Evolutionary conservation across 169 alveolate genomes (phyloP), one percentile per base, ranked within the genome.

Genomic region (Plasmodium gonderi): DNA sequence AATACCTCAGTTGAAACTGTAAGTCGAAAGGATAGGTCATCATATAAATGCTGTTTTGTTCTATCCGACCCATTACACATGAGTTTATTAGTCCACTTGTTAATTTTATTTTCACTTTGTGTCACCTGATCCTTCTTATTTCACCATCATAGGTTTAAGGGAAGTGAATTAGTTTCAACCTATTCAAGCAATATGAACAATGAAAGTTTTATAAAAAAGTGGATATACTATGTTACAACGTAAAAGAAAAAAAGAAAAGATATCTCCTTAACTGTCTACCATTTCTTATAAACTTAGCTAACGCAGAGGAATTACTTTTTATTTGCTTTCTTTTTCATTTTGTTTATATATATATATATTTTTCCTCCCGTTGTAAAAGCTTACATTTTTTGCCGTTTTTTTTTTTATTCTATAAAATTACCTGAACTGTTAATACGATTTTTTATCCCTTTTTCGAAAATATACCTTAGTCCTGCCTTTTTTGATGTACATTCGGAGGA

Each of bases 221-320:
- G 91, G 91, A 68, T 82, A 67, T 69, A 82, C 51, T 82, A 82
- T 31, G 75, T 72, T 51, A 82, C 91, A 12, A 82, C 91, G 91
- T 82, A 82, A 82, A 33, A 44, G 23, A 80, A 64, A 26, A 6
- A 33, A 14, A 11, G 17, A 51, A 54, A 54, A 54, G 23, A 12
- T 54, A 31, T 54, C 69, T 8, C 6, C 23, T 54, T 54, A 31
- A 9, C 69, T 31, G 23, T 54, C 0, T 9, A 12, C 29, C 33
- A 54, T 31, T 54, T 54, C 23, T 20, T 54, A 3, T 31, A 54
- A 54, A 3, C n/a, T 54, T 23, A 31, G 29, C 69, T 12, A 12
- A 49, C 17, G 60, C 38, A 75, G 31, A 20, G 5, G 4, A 36
- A 29, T 31, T 74, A 74, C 17, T 17, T 75, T n/a, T 75, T 75